A percentile compares a stretch with the other conserved stretches of the same genome.
These are phyloP conservation scores for Scutellaria galericulata DNA, from an alignment of 257 asterid genomes.

Conservation along the genomic window DNA sequence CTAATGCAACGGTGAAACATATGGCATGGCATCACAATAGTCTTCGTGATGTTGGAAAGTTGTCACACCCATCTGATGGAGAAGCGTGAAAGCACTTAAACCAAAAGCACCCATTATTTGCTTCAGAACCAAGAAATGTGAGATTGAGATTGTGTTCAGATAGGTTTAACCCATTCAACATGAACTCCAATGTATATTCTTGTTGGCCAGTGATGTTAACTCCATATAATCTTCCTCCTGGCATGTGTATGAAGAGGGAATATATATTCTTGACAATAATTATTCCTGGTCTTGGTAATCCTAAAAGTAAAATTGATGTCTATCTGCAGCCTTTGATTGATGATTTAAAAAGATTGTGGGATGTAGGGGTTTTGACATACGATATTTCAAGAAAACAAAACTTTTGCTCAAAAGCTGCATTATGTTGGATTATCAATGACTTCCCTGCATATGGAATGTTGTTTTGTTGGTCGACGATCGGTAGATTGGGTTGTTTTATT, in stretches of 20 bases:
- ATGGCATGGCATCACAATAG: background rate
- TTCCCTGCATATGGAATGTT: background rate
- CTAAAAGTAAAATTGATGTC: background rate
- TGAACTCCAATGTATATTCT: background rate
- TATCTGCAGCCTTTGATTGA: background rate
- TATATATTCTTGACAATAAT: background rate
- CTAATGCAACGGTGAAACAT: background rate
- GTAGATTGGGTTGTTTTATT: background rate
- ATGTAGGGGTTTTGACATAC: background rate
- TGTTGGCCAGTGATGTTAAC: background rate
- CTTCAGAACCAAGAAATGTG: background rate
- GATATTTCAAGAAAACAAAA: background rate
- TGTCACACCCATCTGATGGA: background rate
- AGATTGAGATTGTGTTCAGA: background rate
- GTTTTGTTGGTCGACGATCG: background rate
- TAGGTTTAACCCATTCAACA: background rate
- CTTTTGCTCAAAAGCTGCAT: background rate
- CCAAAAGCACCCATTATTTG: background rate
- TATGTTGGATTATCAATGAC: conserved; percentile 12
- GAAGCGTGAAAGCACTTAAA: background rate
- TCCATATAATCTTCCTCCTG: background rate
- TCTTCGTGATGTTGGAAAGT: background rate
- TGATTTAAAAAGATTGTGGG: background rate
- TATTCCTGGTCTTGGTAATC: background rate
- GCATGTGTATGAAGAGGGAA: background rate